Evolutionary conservation across 495 filamentous ascomycete genomes (phyloP), one percentile per base, ranked within the genome.

Genomic region (Cairneyella variabilis): DNA sequence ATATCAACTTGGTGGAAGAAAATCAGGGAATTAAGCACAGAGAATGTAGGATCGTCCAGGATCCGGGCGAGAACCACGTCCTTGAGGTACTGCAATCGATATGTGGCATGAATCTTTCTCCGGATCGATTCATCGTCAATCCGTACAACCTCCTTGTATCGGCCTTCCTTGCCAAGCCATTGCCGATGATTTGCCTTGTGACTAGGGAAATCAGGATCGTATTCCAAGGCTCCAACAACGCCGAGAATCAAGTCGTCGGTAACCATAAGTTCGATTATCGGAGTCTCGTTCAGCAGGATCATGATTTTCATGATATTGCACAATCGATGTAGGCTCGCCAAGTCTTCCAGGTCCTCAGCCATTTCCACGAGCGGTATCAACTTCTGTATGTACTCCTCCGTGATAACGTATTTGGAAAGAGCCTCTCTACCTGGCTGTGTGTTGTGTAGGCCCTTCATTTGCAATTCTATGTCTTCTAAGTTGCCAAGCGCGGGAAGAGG

Each of bases 1-100:
- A 98, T 97, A 63, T 98, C 93, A 58, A 97, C 91, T 72, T 98
- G 93, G 67, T 97, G 91, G 77, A 91, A 98, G 74, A 96, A 98
- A 52, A 98, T 98, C 63, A 97, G 78, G 39, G 90, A 96, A 73
- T 97, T 98, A 50, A 98, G 84, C 26, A 97, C 92, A 14, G 89
- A 93, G 63, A 97, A 98, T 25, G 93, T 98, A 51, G 92, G 93
- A 64, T 98, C 93, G 68, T 98, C 93, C 36, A 98, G 77, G 53
- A 97, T 97, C 42, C 93, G 84, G 21, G 93, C 93, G 37, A 98
- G 78, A 4, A 98, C 93, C 46, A 98, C 93, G 61, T 98, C 93
- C 68, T 97, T 98, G n/a, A 98, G 75, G 66, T 98, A 98, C 63
- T 95, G 93, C 17, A 98, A 71, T 46, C 93, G 89, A 74, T 95